Conservation (phyloP, 495 filamentous ascomycete species). For the Ramalina intermedia region DNA sequence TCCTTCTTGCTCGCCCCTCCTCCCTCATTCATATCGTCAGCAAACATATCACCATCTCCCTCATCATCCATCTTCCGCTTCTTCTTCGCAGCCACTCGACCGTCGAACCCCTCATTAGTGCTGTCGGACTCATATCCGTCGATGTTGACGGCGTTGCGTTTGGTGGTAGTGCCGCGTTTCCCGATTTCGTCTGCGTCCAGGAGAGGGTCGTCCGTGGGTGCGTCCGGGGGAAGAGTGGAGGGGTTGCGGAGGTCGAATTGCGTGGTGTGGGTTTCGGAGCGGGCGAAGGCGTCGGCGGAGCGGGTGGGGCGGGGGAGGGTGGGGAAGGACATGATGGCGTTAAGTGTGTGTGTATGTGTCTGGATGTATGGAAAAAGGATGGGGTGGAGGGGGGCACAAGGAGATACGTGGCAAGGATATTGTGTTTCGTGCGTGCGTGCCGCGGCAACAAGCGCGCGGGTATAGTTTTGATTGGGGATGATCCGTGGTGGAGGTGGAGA, state of each 20-base stretch:
- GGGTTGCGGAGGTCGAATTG: constrained; percentile 94
- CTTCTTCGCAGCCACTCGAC: constrained; percentile 42
- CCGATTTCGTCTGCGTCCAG: constrained; percentile 90
- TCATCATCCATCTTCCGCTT: constrained; percentile 11
- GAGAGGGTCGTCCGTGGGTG: constrained; percentile 61
- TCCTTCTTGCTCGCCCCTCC: constrained; percentile 3
- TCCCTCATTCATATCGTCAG: constrained; percentile 41
- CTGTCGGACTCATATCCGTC: constrained; percentile 95
- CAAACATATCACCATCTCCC: constrained; percentile 80
- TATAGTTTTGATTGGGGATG: too few relatives aligned
- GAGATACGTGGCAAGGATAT: too few relatives aligned
- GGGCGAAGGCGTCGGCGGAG: constrained; percentile 62
- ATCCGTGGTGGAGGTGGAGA: too few relatives aligned
- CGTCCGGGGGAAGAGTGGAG: constrained; percentile 69
- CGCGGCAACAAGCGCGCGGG: too few relatives aligned
- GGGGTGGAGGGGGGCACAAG: too few relatives aligned
- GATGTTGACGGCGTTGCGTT: constrained; percentile 84
- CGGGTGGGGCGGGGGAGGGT: constrained; percentile 64
- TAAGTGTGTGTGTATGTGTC: not conserved
- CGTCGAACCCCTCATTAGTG: constrained; percentile 79
- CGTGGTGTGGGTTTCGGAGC: constrained; percentile 47
- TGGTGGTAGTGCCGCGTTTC: constrained; percentile 56
- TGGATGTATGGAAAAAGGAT: not conserved
- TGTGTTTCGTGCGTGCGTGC: too few relatives aligned
- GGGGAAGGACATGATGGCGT: constrained; percentile 41